phyloP scores from a whole-genome alignment of 306 rosid species.

The Gillenia trifoliata region DNA sequence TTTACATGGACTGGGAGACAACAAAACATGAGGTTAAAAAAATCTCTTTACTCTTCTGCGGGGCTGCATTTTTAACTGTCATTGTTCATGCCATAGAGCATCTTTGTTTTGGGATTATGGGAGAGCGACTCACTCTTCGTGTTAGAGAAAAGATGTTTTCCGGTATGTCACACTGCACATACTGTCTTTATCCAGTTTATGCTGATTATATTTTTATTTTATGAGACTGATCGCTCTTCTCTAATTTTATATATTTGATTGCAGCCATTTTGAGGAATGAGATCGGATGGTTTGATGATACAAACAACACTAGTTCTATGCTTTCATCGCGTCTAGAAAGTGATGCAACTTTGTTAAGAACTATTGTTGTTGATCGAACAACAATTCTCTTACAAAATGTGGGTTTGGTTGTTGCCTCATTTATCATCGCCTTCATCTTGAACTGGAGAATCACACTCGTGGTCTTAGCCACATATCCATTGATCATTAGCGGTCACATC shows the following conservation, averaged over 20 bases:
- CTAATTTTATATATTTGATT: constrained; percentile 18
- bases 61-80: constrained; percentile 63
- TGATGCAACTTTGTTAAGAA: constrained; percentile 70
- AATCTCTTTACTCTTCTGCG: constrained; percentile 70
- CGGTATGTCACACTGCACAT: constrained; percentile 39
- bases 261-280: constrained; percentile 93
- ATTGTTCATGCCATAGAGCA: constrained; percentile 77
- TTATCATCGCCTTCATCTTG: constrained; percentile 77
- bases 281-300: constrained; percentile 93
- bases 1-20: constrained; percentile 92
- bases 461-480: constrained; percentile 85
- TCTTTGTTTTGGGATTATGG: constrained; percentile 87
- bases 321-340: constrained; percentile 83
- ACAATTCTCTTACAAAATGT: constrained; percentile 81
- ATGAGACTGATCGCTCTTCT: not conserved
- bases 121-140: constrained; percentile 91
- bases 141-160: constrained; percentile 85
- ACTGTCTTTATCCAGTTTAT: not conserved
- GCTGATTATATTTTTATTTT: not conserved
- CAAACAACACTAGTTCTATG: constrained; percentile 79
- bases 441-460: constrained; percentile 94
- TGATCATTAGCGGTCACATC: constrained; percentile 87
- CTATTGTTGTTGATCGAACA: constrained; percentile 82
- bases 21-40: constrained; percentile 67
- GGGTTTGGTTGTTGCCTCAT: constrained; percentile 75